Conservation (phyloP, 805 yeast species). For the Lipomyces spencermartinsiae region DNA sequence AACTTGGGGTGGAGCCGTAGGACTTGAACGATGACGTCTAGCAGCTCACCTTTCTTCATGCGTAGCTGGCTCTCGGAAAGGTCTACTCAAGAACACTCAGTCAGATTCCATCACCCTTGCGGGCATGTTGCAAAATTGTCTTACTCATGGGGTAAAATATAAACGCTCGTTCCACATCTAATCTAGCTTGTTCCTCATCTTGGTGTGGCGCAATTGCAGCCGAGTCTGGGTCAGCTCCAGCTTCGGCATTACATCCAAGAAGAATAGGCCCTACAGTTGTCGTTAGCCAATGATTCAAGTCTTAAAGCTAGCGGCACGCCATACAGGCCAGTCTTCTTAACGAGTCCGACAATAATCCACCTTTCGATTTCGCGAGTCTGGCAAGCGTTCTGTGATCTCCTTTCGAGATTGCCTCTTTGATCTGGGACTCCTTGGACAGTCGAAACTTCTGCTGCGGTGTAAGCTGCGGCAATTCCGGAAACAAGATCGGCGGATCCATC, state of each 20-base stretch:
- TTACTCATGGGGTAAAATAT: slow-evolving; percentile 48
- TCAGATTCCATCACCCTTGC: neutral
- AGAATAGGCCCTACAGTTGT: slow-evolving; percentile 28
- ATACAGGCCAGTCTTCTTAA: slow-evolving; percentile 29
- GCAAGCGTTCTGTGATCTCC: slow-evolving; percentile 22
- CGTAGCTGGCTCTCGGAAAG: slow-evolving; percentile 32
- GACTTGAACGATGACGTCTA: slow-evolving; percentile 56
- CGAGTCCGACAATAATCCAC: slow-evolving; percentile 27
- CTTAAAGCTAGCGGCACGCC: neutral
- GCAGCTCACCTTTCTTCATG: slow-evolving; percentile 51
- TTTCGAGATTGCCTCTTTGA: slow-evolving; percentile 18
- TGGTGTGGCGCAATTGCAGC: slow-evolving; percentile 56
- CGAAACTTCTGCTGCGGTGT: slow-evolving; percentile 9
- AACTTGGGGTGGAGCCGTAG: slow-evolving; percentile 67
- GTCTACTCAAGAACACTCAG: neutral
- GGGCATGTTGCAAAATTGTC: neutral
- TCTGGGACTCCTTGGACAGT: slow-evolving; percentile 24
- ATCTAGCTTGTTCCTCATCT: slow-evolving; percentile 78
- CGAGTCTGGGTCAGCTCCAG: slow-evolving; percentile 24
- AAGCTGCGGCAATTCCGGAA: slow-evolving; percentile 12
- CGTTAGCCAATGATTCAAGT: neutral
- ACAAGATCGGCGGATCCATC: slow-evolving; percentile 24
- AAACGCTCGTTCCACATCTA: slow-evolving; percentile 80
- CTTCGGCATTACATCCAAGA: slow-evolving; percentile 32
- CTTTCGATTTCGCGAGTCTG: slow-evolving; percentile 31